Evolutionary conservation across 2,329 filamentous ascomycete species (phyloP).

Genomic region (Onygenales sp.): DNA sequence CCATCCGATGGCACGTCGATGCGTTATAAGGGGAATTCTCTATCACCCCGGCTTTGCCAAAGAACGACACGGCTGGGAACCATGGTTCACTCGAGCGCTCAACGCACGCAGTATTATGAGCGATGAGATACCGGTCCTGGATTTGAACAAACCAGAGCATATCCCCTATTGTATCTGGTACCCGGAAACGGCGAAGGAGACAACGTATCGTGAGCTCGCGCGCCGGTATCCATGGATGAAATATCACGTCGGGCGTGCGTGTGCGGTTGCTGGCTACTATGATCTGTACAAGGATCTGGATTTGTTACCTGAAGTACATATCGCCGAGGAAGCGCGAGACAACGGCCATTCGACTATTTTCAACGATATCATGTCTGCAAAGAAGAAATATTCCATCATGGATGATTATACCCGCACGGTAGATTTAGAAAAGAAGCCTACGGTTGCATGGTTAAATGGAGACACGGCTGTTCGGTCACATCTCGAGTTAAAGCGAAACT

Average conservation of each 20-base stretch:
- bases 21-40: too few relatives aligned
- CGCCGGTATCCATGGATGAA: slow-evolving; percentile 22
- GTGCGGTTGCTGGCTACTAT: slow-evolving; percentile 30
- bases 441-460: slow-evolving; percentile 21
- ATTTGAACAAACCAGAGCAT: slow-evolving; percentile 14
- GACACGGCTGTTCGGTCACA: slow-evolving; percentile 24
- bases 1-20: too few relatives aligned
- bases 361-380: slow-evolving; percentile 20
- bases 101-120: too few relatives aligned
- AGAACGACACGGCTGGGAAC: too few relatives aligned
- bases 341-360: slow-evolving; percentile 19
- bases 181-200: slow-evolving; percentile 27
- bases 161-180: slow-evolving; percentile 37
- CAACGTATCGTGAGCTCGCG: slow-evolving; percentile 27
- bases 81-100: too few relatives aligned
- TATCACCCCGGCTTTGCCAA: too few relatives aligned
- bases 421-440: slow-evolving; percentile 4
- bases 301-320: slow-evolving; percentile 29
- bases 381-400: slow-evolving; percentile 24
- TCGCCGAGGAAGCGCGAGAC: slow-evolving; percentile 34
- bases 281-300: slow-evolving; percentile 28
- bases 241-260: slow-evolving; percentile 33
- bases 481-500: slow-evolving; percentile 13
- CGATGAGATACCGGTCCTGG: slow-evolving; percentile 14
- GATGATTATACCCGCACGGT: slow-evolving; percentile 26